Base-by-base conservation (phyloP, 768 basidiomycete species). In the Psilocybe azurescens region DNA sequence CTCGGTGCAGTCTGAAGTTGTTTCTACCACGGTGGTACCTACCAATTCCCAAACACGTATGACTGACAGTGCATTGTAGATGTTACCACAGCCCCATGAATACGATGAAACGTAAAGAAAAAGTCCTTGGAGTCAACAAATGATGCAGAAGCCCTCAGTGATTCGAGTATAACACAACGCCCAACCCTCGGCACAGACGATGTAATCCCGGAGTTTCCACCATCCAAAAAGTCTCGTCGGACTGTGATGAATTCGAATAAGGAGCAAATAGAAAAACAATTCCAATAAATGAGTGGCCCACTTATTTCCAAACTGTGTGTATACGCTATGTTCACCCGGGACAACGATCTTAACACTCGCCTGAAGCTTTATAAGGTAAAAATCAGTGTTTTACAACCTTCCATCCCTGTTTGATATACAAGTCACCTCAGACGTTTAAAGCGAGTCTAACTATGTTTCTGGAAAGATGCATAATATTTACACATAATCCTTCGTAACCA, bases 361-460 rank as follows among this genome's bases (percentile, higher is more conserved):
- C 44, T 67, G 30, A 66, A 87, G 88, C 76, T 88, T 38, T 86
- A 83, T 74, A 91, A 89, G 81, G 89, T 89, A 67, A 57, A 74
- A 52, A n/a, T 8, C 53, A 38, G 13, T 59, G 5, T 24, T 33
- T 41, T 48, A 28, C 8, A 18, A 48, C 6, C 32, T 7, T 57
- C 36, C 9, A 11, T 47, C 24, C 11, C 16, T 24, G 24, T 38
- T n/a, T 57, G 13, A 28, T 32, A 29, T 56, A 29, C 1, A 29
- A 41, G 20, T 16, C 41, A 8, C 24, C 41, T 46, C 56, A 73
- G 69, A 60, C 65, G 52, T 70, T 67, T 57, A 70, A 70, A 62
- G 66, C 68, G 30, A 46, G 65, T 56, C 24, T 8, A 51, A 29
- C 44, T 28, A 32, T 38, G 18, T 33, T 58, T 46, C 3, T 13